Percentiles rank a stretch among this genome's conserved stretches.
Conservation (phyloP, 345 rosid species). For the Eucalyptus polyanthemos region DNA sequence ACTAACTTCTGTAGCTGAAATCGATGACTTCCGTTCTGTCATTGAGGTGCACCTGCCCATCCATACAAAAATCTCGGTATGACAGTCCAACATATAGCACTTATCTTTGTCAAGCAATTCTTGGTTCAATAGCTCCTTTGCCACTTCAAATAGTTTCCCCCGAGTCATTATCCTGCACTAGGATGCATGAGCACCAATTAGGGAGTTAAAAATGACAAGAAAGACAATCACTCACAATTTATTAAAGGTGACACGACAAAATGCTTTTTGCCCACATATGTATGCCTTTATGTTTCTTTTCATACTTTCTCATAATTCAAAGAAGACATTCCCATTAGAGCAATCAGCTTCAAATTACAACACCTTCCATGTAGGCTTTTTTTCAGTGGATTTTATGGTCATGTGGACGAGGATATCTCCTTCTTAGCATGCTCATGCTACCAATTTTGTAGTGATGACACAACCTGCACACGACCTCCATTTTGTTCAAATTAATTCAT, state of each 20-base stretch:
- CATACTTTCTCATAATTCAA: neutral
- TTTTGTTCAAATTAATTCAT: neutral
- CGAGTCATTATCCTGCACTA: conserved; percentile 46
- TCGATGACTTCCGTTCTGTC: conserved; percentile 60
- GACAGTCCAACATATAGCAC: conserved; percentile 76
- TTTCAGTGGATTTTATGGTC: neutral
- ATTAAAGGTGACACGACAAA: neutral
- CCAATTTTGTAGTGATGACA: neutral
- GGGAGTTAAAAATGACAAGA: neutral
- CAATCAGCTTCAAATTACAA: neutral
- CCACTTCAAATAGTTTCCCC: conserved; percentile 44
- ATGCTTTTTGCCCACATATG: neutral
- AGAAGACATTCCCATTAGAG: neutral
- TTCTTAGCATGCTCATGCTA: neutral
- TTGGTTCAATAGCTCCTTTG: conserved; percentile 23
- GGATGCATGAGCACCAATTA: neutral
- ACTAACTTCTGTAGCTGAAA: conserved; percentile 62
- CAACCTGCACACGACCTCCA: neutral
- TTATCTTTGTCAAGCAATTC: conserved; percentile 54
- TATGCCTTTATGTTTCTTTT: neutral
- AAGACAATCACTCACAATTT: neutral
- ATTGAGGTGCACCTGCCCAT: conserved; percentile 63
- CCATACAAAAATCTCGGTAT: conserved; percentile 65
- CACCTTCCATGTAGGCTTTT: neutral
- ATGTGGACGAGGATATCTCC: neutral